Evolutionary conservation across 352 stramenopile genomes (phyloP).

Genomic region (Pythium apleroticum): DNA sequence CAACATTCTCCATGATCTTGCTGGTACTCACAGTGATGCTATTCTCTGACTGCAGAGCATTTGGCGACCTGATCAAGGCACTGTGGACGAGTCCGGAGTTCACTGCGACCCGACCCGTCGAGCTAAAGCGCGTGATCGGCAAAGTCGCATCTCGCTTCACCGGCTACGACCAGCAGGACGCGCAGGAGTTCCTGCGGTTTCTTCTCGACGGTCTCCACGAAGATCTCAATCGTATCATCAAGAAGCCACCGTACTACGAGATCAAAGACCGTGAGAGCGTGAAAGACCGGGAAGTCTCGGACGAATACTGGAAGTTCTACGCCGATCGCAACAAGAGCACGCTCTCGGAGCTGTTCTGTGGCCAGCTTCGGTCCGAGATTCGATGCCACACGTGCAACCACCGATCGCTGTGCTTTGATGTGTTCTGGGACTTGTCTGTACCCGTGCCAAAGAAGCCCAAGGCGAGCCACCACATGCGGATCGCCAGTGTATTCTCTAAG

Average conservation of each 20-base stretch:
- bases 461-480: constrained; percentile 21
- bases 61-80: constrained; percentile 67
- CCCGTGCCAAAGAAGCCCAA: constrained; percentile 72
- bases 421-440: constrained; percentile 84
- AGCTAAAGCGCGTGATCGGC: constrained; percentile 75
- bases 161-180: constrained; percentile 88
- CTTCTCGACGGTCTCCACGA: constrained; percentile 87
- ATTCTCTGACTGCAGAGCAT: constrained; percentile 48
- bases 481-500: constrained; percentile 16
- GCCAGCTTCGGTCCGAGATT: constrained; percentile 78
- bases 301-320: constrained; percentile 89
- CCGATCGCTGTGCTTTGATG: constrained; percentile 78
- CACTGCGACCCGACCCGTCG: constrained; percentile 49
- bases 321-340: constrained; percentile 59
- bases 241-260: constrained; percentile 74
- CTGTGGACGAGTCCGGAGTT: constrained; percentile 67
- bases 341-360: constrained; percentile 81
- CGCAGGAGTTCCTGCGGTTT: constrained; percentile 90
- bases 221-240: constrained; percentile 77
- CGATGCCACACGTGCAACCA: constrained; percentile 70
- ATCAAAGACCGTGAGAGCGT: constrained; percentile 57
- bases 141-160: constrained; percentile 72
- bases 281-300: constrained; percentile 60
- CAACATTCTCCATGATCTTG: too few species aligned
- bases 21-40: too few species aligned